Conservation (phyloP, 768 basidiomycete genomes). For the Termitomyces sp. region DNA sequence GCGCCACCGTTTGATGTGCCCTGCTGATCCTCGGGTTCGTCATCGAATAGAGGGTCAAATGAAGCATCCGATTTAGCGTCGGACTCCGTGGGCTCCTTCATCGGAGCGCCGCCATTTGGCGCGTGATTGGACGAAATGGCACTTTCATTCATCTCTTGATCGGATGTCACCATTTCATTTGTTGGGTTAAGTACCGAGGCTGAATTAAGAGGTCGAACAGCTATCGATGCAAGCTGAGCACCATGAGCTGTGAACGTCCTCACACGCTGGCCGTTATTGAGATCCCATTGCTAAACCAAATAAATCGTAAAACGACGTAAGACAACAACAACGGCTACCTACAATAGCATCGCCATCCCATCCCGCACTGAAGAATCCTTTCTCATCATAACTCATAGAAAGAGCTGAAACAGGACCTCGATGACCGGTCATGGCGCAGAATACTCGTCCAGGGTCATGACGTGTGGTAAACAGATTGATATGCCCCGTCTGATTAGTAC, state of each 20-base stretch:
- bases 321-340: conserved; percentile 26
- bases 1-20: conserved; percentile 12
- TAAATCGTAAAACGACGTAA: conserved; percentile 10
- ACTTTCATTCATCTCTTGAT: conserved; percentile 8
- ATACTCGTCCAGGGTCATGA: conserved; percentile 82
- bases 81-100: conserved; percentile 26
- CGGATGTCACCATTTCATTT: neutral
- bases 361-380: conserved; percentile 83
- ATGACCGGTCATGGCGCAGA: conserved; percentile 74
- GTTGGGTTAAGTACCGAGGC: conserved; percentile 24
- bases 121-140: neutral
- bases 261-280: conserved; percentile 81
- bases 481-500: conserved; percentile 63
- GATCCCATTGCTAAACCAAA: conserved; percentile 86
- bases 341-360: conserved; percentile 93
- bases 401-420: conserved; percentile 84
- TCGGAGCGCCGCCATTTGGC: neutral
- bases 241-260: conserved; percentile 80
- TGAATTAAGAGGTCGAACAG: conserved; percentile 62
- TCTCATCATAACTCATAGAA: conserved; percentile 76
- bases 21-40: conserved; percentile 38
- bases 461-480: conserved; percentile 92
- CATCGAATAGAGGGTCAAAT: conserved; percentile 89
- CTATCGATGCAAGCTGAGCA: conserved; percentile 79
- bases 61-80: conserved; percentile 79